Evolutionary conservation across 2,329 filamentous ascomycete species (phyloP), one percentile per base, ranked within the genome.

Genomic region (Pyrenochaeta sp.): DNA sequence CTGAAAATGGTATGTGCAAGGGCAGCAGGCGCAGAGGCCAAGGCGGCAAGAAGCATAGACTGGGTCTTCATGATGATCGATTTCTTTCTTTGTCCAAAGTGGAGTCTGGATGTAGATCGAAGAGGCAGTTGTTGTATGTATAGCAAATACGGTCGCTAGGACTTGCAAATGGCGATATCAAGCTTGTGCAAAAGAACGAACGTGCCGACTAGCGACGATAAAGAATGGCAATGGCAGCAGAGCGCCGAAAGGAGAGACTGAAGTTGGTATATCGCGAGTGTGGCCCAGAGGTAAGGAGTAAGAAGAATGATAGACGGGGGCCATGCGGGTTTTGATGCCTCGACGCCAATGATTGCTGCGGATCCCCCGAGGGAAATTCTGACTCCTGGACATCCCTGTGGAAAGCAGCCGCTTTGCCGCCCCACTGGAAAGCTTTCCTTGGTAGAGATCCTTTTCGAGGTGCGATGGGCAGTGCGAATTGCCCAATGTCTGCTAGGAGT

Each of bases 1-100:
- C 64, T 69, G 42, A 67, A 72, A 32, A 62, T 57, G 27, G 69
- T 72, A 38, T 72, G 69, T 18, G 68, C 69, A 38, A 71, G 44
- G 29, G 52, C 59, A 30, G 52, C 55, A 19, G 66, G 68, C 31
- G 55, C 65, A 30, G 61, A 63, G 41, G 63, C 67, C 58, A 72
- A 41, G 20, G 65, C 61, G 10, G 58, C 55, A 38, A 70, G 44
- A 44, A 69, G 51, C 35, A 68, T 51, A 50, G 63, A 60, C 17
- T 64, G 61, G 32, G 63, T 61, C 65, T 66, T 69, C 68, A 71
- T 71, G 6, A 29, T 61, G 50, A 39, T 50, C 23, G 42, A 14
- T 37, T 22, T 35, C n/a, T n/a, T n/a, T n/a, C n/a, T n/a, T n/a
- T n/a, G n/a, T 39, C 7, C 20, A 20, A 23, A 14, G 20, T 39